Evolutionary conservation across 768 basidiomycete species (phyloP), one percentile per base, ranked within the genome.

Genomic region (Tylopilus vinaceipallidus): DNA sequence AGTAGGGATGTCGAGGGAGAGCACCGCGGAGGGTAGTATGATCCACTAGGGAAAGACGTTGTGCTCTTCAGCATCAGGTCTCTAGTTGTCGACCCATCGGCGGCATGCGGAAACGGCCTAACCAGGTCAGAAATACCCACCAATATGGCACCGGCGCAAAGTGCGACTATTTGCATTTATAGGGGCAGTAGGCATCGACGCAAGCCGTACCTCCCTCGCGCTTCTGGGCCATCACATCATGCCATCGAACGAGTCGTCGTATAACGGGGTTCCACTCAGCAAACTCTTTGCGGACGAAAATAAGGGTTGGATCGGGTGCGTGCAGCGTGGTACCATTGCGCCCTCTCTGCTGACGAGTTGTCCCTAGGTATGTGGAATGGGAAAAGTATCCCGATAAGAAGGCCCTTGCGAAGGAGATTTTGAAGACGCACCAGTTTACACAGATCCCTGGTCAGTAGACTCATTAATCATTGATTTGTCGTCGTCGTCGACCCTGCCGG

Each of bases 281-380:
- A 42, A 45, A n/a, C 20, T 48, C 24, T 57, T 57, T 33, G 50
- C 55, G 14, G 55, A 57, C 20, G 55, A 57, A 42, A 45, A 42
- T 42, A 23, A 23, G n/a, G 56, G 55, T 6, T 57, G 56, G 55
- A 30, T 45, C n/a, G 56, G 55, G 55, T 57, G 29, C 13, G 55
- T 47, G 5, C 19, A 19, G 13, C 22, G 11, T 19, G 3, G n/a
- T 2, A 14, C 22, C 14, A 1, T 14, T 0, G 22, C 12, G 20
- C 13, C 22, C 7, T 6, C 23, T 17, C 16, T 7, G 1, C 6
- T 40, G 32, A 34, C 30, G n/a, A 16, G n/a, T 20, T 20, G 12
- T 34, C n/a, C 14, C 7, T 19, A 55, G 54, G 23, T 55, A 55
- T 9, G 54, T 56, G 4, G 55, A 55, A 46, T 56, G 55, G 55